phyloP scores from a whole-genome alignment of 2,329 filamentous ascomycete genomes.

The Westerdykella aurantiaca region DNA sequence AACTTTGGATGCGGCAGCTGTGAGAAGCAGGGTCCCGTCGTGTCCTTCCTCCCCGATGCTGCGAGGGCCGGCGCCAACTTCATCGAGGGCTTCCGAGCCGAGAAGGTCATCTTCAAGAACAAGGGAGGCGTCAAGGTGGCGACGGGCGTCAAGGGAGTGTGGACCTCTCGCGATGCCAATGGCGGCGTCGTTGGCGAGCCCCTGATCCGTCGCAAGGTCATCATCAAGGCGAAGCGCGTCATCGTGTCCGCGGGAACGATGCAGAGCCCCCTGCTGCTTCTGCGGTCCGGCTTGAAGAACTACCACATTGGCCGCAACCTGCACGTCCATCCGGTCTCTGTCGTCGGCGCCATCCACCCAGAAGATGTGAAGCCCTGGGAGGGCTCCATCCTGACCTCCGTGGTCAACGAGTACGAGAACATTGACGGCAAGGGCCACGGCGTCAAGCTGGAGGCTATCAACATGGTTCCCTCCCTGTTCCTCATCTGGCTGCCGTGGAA shows the following conservation, averaged over 20 bases:
- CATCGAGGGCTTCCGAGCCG: slow-evolving; percentile 72
- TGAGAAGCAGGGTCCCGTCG: slow-evolving; percentile 72
- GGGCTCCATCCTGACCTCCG: slow-evolving; percentile 73
- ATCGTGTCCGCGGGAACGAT: slow-evolving; percentile 73
- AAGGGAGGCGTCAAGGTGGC: slow-evolving; percentile 52
- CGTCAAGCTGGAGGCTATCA: slow-evolving; percentile 69
- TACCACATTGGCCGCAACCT: slow-evolving; percentile 76
- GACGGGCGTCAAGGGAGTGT: slow-evolving; percentile 65
- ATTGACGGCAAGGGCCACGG: slow-evolving; percentile 76
- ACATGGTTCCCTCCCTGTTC: slow-evolving; percentile 66
- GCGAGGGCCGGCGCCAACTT: slow-evolving; percentile 71
- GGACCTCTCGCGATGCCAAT: slow-evolving; percentile 64
- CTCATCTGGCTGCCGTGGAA: slow-evolving; percentile 61
- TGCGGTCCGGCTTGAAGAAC: slow-evolving; percentile 75
- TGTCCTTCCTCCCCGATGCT: slow-evolving; percentile 74
- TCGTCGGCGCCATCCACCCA: slow-evolving; percentile 57
- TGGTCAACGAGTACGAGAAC: slow-evolving; percentile 73
- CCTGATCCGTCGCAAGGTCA: slow-evolving; percentile 54
- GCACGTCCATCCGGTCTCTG: slow-evolving; percentile 70
- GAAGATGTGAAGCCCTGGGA: slow-evolving; percentile 59
- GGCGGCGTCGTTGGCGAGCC: slow-evolving; percentile 53
- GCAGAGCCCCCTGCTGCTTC: slow-evolving; percentile 68
- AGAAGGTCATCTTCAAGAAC: slow-evolving; percentile 63
- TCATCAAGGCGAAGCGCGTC: slow-evolving; percentile 73
- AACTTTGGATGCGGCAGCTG: slow-evolving; percentile 56